phyloP scores from a whole-genome alignment of 2,329 filamentous ascomycete species.

The Dactylellina leptospora region DNA sequence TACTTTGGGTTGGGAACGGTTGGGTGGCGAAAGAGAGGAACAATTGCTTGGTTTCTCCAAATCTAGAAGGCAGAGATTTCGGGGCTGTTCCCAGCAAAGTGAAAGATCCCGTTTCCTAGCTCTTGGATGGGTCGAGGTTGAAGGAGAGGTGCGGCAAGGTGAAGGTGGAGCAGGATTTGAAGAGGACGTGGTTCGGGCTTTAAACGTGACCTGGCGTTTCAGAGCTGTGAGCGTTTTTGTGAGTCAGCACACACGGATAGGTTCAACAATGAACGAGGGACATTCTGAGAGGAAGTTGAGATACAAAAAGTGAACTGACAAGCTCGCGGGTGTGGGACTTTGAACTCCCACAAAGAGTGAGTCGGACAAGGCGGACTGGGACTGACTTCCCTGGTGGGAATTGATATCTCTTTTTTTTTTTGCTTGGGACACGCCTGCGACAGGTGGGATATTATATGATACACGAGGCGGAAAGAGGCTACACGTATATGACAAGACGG shows the following conservation, averaged over 20 bases:
- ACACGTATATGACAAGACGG: conserved; percentile 11
- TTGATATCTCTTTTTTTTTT: too few relatives aligned
- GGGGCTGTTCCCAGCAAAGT: neutral
- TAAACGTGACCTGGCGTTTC: conserved; percentile 49
- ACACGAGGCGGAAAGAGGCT: conserved; percentile 7
- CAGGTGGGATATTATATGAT: conserved; percentile 1
- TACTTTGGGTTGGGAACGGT: neutral
- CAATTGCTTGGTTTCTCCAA: neutral
- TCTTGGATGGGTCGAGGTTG: neutral
- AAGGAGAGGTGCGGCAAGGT: neutral
- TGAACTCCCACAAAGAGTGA: neutral
- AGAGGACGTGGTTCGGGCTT: conserved; percentile 29
- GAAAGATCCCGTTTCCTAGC: neutral
- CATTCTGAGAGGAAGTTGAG: neutral
- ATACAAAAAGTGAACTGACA: too few relatives aligned
- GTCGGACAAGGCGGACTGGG: conserved; percentile 14
- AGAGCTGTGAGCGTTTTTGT: conserved; percentile 26
- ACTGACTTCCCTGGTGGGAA: neutral
- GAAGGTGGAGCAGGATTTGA: conserved; percentile 5
- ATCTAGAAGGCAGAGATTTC: neutral
- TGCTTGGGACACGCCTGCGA: neutral
- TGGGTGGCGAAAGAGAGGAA: too few relatives aligned
- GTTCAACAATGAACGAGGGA: neutral
- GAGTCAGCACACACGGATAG: conserved; percentile 20
- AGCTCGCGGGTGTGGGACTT: neutral